These are phyloP conservation scores for Leishmania lainsoni DNA, from an alignment of 208 protist genomes.

Conservation along the genomic window DNA sequence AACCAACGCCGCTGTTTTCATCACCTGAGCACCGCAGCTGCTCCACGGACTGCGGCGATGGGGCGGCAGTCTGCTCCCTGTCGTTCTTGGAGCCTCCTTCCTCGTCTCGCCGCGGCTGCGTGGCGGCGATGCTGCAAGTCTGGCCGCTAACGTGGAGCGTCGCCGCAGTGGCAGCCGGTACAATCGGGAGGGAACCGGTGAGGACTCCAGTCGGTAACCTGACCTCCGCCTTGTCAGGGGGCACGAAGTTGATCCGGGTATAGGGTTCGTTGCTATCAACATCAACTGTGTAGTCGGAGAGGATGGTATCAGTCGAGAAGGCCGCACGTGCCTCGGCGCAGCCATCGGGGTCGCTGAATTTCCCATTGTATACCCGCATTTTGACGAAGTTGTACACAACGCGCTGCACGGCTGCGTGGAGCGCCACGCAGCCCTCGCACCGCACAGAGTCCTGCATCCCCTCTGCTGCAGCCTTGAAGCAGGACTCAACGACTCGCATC, in stretches of 20 bases:
- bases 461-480: constrained; percentile 41
- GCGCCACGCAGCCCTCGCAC: constrained; percentile 14
- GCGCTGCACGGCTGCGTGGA: constrained; percentile 19
- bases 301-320: constrained; percentile 59
- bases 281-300: constrained; percentile 67
- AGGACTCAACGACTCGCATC: constrained; percentile 51
- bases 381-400: constrained; percentile 26
- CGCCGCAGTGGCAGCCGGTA: not conserved
- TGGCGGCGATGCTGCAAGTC: not conserved
- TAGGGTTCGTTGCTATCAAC: constrained; percentile 64
- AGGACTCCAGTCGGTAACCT: not conserved
- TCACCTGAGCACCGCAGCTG: not conserved
- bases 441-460: constrained; percentile 43
- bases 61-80: constrained; percentile 6
- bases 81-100: not conserved
- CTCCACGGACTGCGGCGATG: not conserved
- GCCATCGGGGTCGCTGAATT: not conserved
- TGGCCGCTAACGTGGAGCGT: not conserved
- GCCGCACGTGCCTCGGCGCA: constrained; percentile 6
- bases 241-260: constrained; percentile 44
- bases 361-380: constrained; percentile 14
- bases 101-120: not conserved
- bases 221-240: not conserved
- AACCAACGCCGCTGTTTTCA: not conserved
- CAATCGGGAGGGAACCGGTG: not conserved